A percentile compares a stretch with the other conserved stretches of the same genome.
phyloP scores from a whole-genome alignment of 345 rosid species.

The Brassica incana region DNA sequence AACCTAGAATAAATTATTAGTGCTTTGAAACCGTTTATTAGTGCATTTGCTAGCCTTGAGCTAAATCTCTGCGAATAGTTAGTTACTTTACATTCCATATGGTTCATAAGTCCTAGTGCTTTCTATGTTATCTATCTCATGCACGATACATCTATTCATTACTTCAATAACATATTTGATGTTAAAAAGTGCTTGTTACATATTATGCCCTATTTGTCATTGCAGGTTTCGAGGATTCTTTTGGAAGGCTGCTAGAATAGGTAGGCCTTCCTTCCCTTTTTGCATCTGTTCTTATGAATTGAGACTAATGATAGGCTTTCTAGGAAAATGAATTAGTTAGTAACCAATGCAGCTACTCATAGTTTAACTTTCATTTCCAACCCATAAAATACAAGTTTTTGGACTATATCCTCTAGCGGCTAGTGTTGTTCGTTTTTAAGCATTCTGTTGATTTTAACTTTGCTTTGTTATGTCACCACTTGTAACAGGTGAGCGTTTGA shows the following conservation, averaged over 20 bases:
- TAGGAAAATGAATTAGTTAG: background rate
- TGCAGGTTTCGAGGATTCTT: slow-evolving; percentile 91
- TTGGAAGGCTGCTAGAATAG: slow-evolving; percentile 99
- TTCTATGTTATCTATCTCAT: background rate
- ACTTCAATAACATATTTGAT: background rate
- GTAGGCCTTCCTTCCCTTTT: slow-evolving; percentile 37
- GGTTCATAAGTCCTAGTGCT: background rate
- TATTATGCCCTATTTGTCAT: too few relatives aligned
- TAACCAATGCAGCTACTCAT: background rate
- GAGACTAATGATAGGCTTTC: background rate
- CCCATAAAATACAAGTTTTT: background rate
- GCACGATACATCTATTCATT: background rate
- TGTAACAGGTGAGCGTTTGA: slow-evolving; percentile 82
- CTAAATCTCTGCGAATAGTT: background rate
- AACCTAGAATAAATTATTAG: background rate
- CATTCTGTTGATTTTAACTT: background rate
- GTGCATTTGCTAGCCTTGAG: background rate
- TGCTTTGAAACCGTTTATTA: background rate
- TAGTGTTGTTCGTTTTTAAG: background rate
- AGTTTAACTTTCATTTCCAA: background rate
- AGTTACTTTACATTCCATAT: slow-evolving; percentile 1
- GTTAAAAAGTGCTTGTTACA: background rate
- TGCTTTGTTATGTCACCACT: slow-evolving; percentile 9
- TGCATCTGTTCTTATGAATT: background rate
- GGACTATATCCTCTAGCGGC: background rate